Evolutionary conservation across 495 filamentous ascomycete genomes (phyloP).

Genomic region (Friedmanniomyces simplex): DNA sequence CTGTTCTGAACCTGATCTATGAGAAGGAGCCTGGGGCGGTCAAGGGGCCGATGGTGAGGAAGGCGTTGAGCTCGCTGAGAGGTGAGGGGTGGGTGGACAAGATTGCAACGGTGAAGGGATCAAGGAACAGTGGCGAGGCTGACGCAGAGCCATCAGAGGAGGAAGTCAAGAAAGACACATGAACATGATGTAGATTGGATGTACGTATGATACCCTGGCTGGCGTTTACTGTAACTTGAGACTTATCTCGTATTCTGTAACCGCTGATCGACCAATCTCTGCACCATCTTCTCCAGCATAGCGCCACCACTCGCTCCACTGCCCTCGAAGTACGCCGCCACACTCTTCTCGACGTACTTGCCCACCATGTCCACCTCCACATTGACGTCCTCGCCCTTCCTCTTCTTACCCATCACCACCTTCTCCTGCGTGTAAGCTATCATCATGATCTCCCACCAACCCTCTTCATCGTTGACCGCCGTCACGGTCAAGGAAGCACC

Average conservation of each 20-base stretch:
- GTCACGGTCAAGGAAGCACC: slow-evolving; percentile 95
- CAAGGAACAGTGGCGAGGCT: background rate
- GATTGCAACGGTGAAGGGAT: background rate
- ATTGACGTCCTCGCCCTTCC: slow-evolving; percentile 78
- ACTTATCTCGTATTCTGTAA: slow-evolving; percentile 31
- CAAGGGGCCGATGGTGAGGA: slow-evolving; percentile 55
- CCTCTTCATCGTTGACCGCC: slow-evolving; percentile 52
- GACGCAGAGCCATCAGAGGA: background rate
- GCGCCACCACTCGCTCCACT: slow-evolving; percentile 45
- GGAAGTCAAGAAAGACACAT: background rate
- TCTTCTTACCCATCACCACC: slow-evolving; percentile 74
- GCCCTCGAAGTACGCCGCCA: slow-evolving; percentile 54
- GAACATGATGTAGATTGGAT: background rate
- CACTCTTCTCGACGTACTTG: slow-evolving; percentile 97
- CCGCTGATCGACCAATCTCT: slow-evolving; percentile 64
- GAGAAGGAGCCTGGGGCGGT: slow-evolving; percentile 60
- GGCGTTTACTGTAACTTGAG: background rate
- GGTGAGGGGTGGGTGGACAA: slow-evolving; percentile 55
- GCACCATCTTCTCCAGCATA: slow-evolving; percentile 76
- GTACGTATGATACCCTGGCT: background rate
- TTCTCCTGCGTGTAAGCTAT: slow-evolving; percentile 97
- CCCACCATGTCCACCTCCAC: slow-evolving; percentile 97
- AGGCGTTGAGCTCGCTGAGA: slow-evolving; percentile 60
- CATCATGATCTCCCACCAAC: slow-evolving; percentile 97
- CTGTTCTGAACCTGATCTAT: slow-evolving; percentile 66